phyloP scores from a whole-genome alignment of 352 stramenopile genomes.

The Globisporangium sylvaticum region DNA sequence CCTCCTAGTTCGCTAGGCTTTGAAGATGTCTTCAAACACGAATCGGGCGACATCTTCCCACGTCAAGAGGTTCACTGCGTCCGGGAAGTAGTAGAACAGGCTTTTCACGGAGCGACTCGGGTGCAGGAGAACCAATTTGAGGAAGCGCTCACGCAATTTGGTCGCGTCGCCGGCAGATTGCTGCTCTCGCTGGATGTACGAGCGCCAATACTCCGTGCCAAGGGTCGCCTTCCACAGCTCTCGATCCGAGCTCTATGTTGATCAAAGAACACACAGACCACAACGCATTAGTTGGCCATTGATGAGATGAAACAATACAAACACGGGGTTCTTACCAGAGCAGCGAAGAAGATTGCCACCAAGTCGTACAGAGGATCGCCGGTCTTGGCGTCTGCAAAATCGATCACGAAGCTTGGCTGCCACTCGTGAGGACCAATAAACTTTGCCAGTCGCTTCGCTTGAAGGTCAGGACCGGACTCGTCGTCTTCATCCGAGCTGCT shows the following conservation, averaged over 20 bases:
- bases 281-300: no score
- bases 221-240: slow-evolving; percentile 59
- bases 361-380: slow-evolving; percentile 86
- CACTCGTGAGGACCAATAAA: slow-evolving; percentile 54
- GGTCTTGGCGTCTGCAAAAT: slow-evolving; percentile 85
- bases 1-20: slow-evolving; percentile 5
- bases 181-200: slow-evolving; percentile 49
- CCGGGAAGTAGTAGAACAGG: slow-evolving; percentile 70
- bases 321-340: slow-evolving; percentile 43
- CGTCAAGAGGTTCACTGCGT: slow-evolving; percentile 24
- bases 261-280: slow-evolving; percentile 1
- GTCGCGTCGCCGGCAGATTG: slow-evolving; percentile 6
- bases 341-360: slow-evolving; percentile 74
- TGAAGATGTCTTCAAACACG: slow-evolving; percentile 65
- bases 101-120: slow-evolving; percentile 67
- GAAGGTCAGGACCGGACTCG: slow-evolving; percentile 19
- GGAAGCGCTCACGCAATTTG: slow-evolving; percentile 52
- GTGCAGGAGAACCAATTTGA: slow-evolving; percentile 74
- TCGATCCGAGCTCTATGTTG: slow-evolving; percentile 57
- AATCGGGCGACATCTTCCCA: slow-evolving; percentile 63
- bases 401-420: slow-evolving; percentile 70
- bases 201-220: slow-evolving; percentile 63
- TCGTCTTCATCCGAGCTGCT: slow-evolving; percentile 40
- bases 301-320: neutral
- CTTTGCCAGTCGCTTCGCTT: slow-evolving; percentile 37